Percentiles rank a stretch among this genome's conserved stretches.
These are phyloP conservation scores for Lophium mytilinum DNA, from an alignment of 495 filamentous ascomycete species.

Conservation along the genomic window DNA sequence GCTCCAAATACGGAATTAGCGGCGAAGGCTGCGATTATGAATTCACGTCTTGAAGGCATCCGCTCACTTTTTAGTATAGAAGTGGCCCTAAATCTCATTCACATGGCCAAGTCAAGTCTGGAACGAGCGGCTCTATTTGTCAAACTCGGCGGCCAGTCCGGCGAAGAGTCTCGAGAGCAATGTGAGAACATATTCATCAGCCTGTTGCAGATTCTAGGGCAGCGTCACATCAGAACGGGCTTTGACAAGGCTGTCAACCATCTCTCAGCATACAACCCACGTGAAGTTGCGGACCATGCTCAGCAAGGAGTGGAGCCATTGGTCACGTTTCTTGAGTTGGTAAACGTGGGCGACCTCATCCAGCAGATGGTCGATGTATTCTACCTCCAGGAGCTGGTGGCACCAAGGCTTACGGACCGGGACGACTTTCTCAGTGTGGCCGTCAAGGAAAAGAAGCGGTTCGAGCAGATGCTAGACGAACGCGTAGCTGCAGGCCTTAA, in stretches of 20 bases:
- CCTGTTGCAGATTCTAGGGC: conserved; percentile 73
- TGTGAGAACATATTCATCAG: conserved; percentile 84
- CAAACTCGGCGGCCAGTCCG: conserved; percentile 65
- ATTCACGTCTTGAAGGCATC: conserved; percentile 85
- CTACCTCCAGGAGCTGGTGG: conserved; percentile 88
- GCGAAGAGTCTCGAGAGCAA: conserved; percentile 78
- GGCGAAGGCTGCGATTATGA: conserved; percentile 95
- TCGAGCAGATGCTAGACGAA: conserved; percentile 98
- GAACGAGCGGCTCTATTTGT: conserved; percentile 81
- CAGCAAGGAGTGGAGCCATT: conserved; percentile 74
- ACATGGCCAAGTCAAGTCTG: conserved; percentile 80
- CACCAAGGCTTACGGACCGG: conserved; percentile 72
- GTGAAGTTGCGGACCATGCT: conserved; percentile 68
- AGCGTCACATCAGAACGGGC: conserved; percentile 78
- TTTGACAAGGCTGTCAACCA: conserved; percentile 91
- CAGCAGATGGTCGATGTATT: conserved; percentile 99
- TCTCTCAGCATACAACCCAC: conserved; percentile 82
- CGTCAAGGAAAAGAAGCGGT: conserved; percentile 90
- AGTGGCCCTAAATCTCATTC: conserved; percentile 80
- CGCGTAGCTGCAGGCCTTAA: conserved; percentile 91
- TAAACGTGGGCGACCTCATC: conserved; percentile 96
- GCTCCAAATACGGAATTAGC: conserved; percentile 85
- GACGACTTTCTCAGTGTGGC: conserved; percentile 93
- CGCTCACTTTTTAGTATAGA: conserved; percentile 92
- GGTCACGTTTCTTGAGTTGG: conserved; percentile 92